phyloP scores from a whole-genome alignment of 805 yeast species.

The Nakazawaea peltata region DNA sequence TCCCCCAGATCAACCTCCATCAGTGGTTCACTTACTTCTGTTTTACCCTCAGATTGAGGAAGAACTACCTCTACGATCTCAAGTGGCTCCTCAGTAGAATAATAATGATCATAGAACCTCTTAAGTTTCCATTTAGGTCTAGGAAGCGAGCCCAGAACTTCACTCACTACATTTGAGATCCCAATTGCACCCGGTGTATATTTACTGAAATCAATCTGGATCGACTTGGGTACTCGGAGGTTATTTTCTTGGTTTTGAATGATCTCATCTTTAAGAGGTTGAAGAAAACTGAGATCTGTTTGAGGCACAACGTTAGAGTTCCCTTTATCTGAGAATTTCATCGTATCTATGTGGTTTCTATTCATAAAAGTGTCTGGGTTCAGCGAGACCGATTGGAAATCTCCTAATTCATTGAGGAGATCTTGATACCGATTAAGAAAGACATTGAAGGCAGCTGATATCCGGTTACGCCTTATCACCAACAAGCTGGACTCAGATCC shows the following conservation, averaged over 20 bases:
- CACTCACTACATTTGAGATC: conserved; percentile 12
- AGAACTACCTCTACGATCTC: conserved; percentile 38
- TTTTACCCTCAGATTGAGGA: too few relatives aligned
- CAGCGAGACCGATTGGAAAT: not conserved
- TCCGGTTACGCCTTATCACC: conserved; percentile 4
- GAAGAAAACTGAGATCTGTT: conserved; percentile 21
- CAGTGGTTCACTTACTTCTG: too few relatives aligned
- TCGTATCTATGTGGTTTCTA: conserved; percentile 5
- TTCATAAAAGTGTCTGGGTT: conserved; percentile 2
- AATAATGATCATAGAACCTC: conserved; percentile 43
- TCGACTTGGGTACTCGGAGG: conserved; percentile 13
- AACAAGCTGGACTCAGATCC: conserved; percentile 8
- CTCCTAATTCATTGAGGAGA: conserved; percentile 1
- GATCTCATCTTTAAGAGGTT: conserved; percentile 24
- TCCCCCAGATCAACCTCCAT: too few relatives aligned
- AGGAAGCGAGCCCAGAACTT: conserved; percentile 21
- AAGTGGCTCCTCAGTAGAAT: conserved; percentile 38
- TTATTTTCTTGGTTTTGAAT: conserved; percentile 17
- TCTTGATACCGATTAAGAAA: conserved; percentile 3
- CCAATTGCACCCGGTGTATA: conserved; percentile 10
- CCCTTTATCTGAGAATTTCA: not conserved
- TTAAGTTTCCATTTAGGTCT: conserved; percentile 31
- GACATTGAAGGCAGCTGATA: conserved; percentile 1
- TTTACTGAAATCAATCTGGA: conserved; percentile 9
- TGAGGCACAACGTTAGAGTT: not conserved